Base-by-base conservation (phyloP, 768 basidiomycete species). In the Calocybe gangraenosa region DNA sequence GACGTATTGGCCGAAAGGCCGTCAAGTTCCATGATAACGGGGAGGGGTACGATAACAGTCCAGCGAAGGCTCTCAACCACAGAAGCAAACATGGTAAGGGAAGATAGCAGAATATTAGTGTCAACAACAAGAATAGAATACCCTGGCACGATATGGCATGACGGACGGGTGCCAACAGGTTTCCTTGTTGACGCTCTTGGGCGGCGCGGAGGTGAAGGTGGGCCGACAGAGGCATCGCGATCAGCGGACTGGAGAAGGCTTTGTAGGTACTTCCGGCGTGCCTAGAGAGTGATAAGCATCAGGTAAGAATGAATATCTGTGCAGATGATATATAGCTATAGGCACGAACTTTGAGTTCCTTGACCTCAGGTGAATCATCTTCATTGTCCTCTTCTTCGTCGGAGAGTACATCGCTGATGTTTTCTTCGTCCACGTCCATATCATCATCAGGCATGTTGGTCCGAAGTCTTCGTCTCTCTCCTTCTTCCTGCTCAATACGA, bases 11-110 rank as follows among this genome's bases (percentile, higher is more conserved):
- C 64, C 1, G 78, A 73, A 7, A 98, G 80, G n/a, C 93, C 92
- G 53, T 99, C 95, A 7, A 99, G 82, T 56, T 99, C 96, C 75
- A 94, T 97, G 59, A 98, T 78, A 50, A 96, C 95, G 0, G 93
- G 94, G 2, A 98, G 77, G 3, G 96, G 96, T 0, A 99, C 70
- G 47, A 99, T 72, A 37, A 95, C 74, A 0, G 91, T 96, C 92
- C 93, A 98, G 20, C 70, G 71, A 14, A 81, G 65, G 48, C 81
- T 82, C 62, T 95, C 90, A 41, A 97, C 72, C 47, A 98, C 71
- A 10, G 82, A 76, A 0, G 78, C 64, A 47, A 99, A 73, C 52
- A 86, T 70, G 0, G 81, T 62, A 3, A 97, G 71, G 0, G 91
- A 92, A 0, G 90, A 87, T 13, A 98, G 75, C 0, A 99, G 71